Evolutionary conservation across 768 basidiomycete genomes (phyloP).

Genomic region (Scleroderma citrinum): DNA sequence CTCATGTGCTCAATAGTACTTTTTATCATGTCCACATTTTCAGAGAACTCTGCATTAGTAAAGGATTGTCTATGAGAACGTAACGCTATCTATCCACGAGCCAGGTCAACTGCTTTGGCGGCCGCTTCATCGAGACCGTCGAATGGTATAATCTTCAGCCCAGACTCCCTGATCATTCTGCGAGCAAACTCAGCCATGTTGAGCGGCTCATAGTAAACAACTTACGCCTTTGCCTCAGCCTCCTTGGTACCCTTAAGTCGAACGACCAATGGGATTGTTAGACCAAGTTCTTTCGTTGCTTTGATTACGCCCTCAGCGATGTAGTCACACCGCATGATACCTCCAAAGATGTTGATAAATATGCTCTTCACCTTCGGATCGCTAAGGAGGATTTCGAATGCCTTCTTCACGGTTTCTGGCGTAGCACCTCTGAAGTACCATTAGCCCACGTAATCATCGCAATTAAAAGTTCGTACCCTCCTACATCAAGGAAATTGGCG

Average conservation of each 20-base stretch:
- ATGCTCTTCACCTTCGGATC: conserved; percentile 96
- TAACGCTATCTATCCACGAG: conserved; percentile 35
- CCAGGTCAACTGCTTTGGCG: conserved; percentile 68
- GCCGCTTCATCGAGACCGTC: conserved; percentile 93
- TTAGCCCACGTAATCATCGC: conserved; percentile 1
- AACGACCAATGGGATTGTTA: conserved; percentile 86
- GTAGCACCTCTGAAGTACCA: conserved; percentile 72
- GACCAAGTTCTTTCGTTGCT: conserved; percentile 84
- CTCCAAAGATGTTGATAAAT: conserved; percentile 97
- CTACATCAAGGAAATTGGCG: conserved; percentile 98
- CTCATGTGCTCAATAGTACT: conserved; percentile 15
- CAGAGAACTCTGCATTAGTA: conserved; percentile 10
- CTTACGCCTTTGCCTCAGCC: conserved; percentile 88
- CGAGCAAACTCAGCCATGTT: conserved; percentile 1
- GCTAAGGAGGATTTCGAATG: conserved; percentile 88
- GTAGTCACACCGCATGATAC: conserved; percentile 99
- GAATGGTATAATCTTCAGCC: conserved; percentile 88
- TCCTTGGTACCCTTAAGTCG: conserved; percentile 97
- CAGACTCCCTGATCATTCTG: conserved; percentile 91
- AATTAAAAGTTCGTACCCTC: conserved; percentile 53
- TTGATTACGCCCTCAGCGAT: conserved; percentile 98
- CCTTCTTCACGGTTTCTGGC: conserved; percentile 99
- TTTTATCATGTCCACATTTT: conserved; percentile 30
- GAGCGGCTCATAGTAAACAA: conserved; percentile 5
- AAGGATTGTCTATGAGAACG: conserved; percentile 14